Base-by-base conservation (phyloP, 2,329 filamentous ascomycete genomes). In the Xylariaceae sp. region DNA sequence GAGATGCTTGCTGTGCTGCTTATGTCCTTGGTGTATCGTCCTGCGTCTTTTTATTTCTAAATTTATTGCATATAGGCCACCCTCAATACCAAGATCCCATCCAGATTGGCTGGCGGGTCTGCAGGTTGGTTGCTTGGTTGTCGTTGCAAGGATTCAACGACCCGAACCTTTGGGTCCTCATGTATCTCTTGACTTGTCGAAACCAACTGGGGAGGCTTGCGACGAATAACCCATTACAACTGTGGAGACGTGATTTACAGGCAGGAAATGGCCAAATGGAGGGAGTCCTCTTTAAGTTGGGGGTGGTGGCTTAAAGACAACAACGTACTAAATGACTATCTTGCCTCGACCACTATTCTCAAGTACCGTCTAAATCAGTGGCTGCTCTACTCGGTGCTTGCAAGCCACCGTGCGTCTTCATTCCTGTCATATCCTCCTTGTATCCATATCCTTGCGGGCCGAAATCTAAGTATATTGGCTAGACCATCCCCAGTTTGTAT, bases 231-330 rank as follows among this genome's bases (percentile, higher is more conserved):
- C 50, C 53, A 51, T 26, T 56, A 42, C 52, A 53, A 43, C 50
- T 48, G 26, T 40, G 16, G 23, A 10, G 23, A 29, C 29, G 51
- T 50, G 52, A 49, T 52, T 56, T 48, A 37, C 42, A 50, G 53
- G 57, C 56, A 58, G 57, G 62, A 16, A 62, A 63, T 26, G 23
- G 23, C 61, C 58, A 47, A 47, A 53, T 52, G 44, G 43, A 55
- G 49, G 50, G 58, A 51, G n/a, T 48, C 54, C 58, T 58, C 61
- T 56, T 62, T 60, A 52, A 62, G 52, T 60, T 63, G 46, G 56
- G 56, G 54, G 51, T 55, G 54, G 66, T 69, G 67, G 65, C 67
- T 68, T 68, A 61, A 57, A 65, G 65, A 65, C 60, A 65, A 59
- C 48, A 53, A 53, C 32, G 42, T 56, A 54, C 49, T 50, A 48